A percentile compares a stretch with the other conserved stretches of the same genome.
phyloP scores from a whole-genome alignment of 2,329 filamentous ascomycete species.

The Dissoconium aciculare region DNA sequence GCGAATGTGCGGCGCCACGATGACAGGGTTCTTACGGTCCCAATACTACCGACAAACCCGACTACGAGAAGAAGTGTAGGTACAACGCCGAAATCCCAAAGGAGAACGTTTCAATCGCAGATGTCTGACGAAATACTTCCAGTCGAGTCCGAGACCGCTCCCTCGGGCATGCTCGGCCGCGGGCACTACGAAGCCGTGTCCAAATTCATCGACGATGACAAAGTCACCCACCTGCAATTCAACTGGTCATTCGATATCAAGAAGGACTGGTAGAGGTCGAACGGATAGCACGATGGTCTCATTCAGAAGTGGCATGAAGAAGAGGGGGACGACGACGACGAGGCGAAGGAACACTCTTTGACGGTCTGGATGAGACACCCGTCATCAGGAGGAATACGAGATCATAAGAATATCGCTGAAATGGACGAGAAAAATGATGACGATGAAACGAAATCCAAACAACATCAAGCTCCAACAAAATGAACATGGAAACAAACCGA shows the following conservation, averaged over 20 bases:
- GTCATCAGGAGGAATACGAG: no score
- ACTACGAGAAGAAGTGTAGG: slow-evolving; percentile 87
- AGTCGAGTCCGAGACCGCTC: slow-evolving; percentile 88
- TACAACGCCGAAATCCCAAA: no score
- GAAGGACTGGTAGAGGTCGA: slow-evolving; percentile 81
- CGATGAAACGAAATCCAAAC: no score
- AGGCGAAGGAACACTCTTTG: no score
- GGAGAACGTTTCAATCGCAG: no score
- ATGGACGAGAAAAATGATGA: no score
- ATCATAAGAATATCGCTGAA: no score
- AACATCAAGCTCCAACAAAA: no score
- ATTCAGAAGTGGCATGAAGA: slow-evolving; percentile 1
- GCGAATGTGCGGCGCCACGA: no score
- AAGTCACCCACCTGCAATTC: slow-evolving; percentile 77
- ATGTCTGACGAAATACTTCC: slow-evolving; percentile 4
- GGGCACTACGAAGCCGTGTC: slow-evolving; percentile 82
- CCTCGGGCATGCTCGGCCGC: slow-evolving; percentile 75
- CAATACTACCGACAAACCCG: slow-evolving; percentile 71
- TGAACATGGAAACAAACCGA: no score
- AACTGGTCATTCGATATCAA: slow-evolving; percentile 93
- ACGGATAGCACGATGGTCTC: slow-evolving; percentile 1
- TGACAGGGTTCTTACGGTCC: slow-evolving; percentile 76
- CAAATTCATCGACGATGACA: slow-evolving; percentile 90
- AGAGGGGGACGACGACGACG: neutral
- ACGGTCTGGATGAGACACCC: no score